Base-by-base conservation (phyloP, 352 stramenopile genomes). In the Phytophthora meadii region DNA sequence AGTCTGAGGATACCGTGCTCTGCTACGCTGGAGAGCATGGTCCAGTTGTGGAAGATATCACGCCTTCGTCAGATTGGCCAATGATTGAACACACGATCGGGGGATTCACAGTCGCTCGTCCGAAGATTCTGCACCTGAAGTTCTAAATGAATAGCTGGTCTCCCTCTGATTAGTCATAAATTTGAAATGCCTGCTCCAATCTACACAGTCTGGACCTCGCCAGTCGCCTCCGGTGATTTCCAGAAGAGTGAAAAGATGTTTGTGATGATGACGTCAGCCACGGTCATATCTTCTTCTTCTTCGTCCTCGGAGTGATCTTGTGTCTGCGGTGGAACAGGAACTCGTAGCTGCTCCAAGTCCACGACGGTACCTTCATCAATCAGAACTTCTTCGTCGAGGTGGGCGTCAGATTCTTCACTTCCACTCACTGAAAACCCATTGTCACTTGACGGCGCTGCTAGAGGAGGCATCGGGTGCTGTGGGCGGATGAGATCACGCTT, bases 181-280 rank as follows among this genome's bases (percentile, higher is more conserved):
- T 52, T 11, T 53, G 63, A 69, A 48, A 61, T 73, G 61, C 19
- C 30, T 7, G 22, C 52, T 59, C 36, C 28, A 44, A 22, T 24
- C 36, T 76, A 86, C 32, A 86, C 72, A n/a, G 74, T 86, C 12
- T 86, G 66, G 6, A 80, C 62, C 25, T 74, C 74, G 19, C 57
- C 51, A 12, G 63, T 65, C 2, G 56, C 54, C 19, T 87, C 72
- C 0, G 82, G 80, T 7, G 83, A 55, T 19, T 79, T 82, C 87
- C 87, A 95, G 39, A 94, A 92, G 9, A 95, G 71, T 14, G 87
- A 92, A 63, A 95, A 95, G 4, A 95, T 61, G 61, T 88, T 91
- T 15, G 84, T 91, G 72, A 95, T 92, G 60, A 95, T 92, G 25
- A 84, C 76, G 64, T 95, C 87, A 5, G 87, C 85, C 14, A 94